Base-by-base conservation (phyloP, 1,139 yeast genomes). In the Eremothecium sinecaudum region DNA sequence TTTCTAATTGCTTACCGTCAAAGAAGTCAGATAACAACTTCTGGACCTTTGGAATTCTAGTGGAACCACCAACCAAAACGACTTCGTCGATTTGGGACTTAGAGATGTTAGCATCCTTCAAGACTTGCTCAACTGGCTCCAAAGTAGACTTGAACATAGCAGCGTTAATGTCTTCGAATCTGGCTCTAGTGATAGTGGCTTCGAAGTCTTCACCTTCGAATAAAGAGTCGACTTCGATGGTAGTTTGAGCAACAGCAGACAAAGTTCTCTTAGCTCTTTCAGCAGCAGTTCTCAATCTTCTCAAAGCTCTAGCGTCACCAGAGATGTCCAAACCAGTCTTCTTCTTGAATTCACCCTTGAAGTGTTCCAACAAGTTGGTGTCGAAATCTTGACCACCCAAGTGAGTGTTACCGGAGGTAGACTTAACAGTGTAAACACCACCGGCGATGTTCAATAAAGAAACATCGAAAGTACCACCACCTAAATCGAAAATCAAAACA, bases 371-470 rank as follows among this genome's bases (percentile, higher is more conserved):
- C 63, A 87, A 77, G 76, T 86, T 82, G 78, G 87, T 79, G 69
- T 86, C 96, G 71, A 87, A 87, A 75, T 87, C 97, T 75, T 87
- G 94, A 80, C 97, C 97, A 79, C 98, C 97, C 75, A 87, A 80
- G 72, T 87, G 98, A 61, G 98, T 90, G 73, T 90, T 96, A 84
- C 98, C 98, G 64, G 97, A 95, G 59, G 98, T 90, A 59, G 98
- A 92, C 79, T 87, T 87, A 63, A 90, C 98, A 63, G 93, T 87
- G 80, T 87, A 90, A 61, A 90, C 92, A 78, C 98, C 98, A 67
- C 92, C 97, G 64, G 92, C 93, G 64, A 90, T 84, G 74, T 84
- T 82, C 66, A 87, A 74, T 58, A 87, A 75, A 43, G 98, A 90
- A 51, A 87, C 94, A 82, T 86, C 96, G 71, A 86, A 86, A 66